Base-by-base conservation (phyloP, 2,329 filamentous ascomycete species). In the Epichloe uncinata region DNA sequence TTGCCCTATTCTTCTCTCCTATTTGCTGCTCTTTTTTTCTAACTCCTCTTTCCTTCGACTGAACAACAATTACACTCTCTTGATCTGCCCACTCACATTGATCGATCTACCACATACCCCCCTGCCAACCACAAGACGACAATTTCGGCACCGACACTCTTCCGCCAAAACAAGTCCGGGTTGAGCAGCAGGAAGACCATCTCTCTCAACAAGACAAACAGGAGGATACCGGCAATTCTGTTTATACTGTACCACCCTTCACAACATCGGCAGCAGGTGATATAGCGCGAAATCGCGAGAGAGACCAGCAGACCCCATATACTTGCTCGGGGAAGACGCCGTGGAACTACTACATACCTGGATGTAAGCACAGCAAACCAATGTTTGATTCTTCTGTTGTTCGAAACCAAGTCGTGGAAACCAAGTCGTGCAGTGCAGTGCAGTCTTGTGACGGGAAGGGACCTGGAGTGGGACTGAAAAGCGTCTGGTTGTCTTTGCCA, bases 341-440 rank as follows among this genome's bases (percentile, higher is more conserved):
- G 18, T 20, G 16, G n/a, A 3, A 22, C 4, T 22, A 12, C 3
- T 4, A 8, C 7, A n/a, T 9, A 16, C 16, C 30, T 42, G 47
- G 38, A 48, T 48, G 47, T 48, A 48, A 48, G 47, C 47, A 42
- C 18, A 40, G 30, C 20, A 40, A 40, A 34, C 30, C 16, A 16
- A 42, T 5, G 12, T 18, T 48, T 40, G 22, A 42, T 42, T 20
- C 33, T 22, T n/a, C 26, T 35, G 26, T 42, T 35, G 12, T 38
- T 20, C 16, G 34, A 35, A 47, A 34, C 9, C 12, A n/a, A 11
- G 26, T 48, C 8, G n/a, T n/a, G n/a, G n/a, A n/a, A n/a, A n/a
- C n/a, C n/a, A n/a, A n/a, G n/a, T n/a, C n/a, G n/a, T n/a, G n/a
- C n/a, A n/a, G 18, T 37, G 20, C 13, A 35, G 38, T 15, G 37